Conservation (phyloP, 78 protist species). For the Monosiga brevicollis region DNA sequence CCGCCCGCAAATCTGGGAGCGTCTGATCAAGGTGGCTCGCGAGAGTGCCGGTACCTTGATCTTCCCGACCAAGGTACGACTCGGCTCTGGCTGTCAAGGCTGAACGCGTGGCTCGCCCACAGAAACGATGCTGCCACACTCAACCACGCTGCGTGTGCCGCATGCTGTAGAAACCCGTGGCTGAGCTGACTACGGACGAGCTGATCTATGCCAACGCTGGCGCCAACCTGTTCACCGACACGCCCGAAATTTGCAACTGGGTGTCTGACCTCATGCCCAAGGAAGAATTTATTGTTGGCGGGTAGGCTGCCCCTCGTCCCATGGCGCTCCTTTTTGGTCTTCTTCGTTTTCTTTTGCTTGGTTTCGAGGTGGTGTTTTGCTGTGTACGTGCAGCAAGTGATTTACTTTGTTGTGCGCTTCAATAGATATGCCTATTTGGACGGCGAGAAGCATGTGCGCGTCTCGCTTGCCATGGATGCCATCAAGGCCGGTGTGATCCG, state of each 20-base stretch:
- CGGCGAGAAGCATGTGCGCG: conserved; percentile 28
- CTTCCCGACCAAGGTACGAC: no score
- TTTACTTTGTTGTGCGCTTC: no score
- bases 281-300: conserved; percentile 19
- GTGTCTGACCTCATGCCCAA: conserved; percentile 3
- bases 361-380: no score
- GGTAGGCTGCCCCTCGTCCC: no score
- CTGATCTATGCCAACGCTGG: conserved; percentile 28
- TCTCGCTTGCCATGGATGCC: conserved; percentile 45
- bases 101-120: no score
- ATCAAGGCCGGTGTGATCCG: conserved; percentile 12
- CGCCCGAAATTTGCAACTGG: conserved; percentile 43
- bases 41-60: conserved; percentile 24
- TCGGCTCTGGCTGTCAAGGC: no score
- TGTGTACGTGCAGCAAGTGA: no score
- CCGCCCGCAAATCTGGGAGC: conserved; percentile 27
- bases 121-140: no score
- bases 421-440: no score
- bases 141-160: no score
- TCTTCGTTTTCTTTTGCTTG: no score
- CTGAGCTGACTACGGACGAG: conserved; percentile 1
- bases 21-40: conserved; percentile 24
- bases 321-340: no score
- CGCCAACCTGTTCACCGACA: conserved; percentile 26
- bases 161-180: neutral